Evolutionary conservation across 2,329 filamentous ascomycete species (phyloP).

Genomic region (Sporothrix protearum): DNA sequence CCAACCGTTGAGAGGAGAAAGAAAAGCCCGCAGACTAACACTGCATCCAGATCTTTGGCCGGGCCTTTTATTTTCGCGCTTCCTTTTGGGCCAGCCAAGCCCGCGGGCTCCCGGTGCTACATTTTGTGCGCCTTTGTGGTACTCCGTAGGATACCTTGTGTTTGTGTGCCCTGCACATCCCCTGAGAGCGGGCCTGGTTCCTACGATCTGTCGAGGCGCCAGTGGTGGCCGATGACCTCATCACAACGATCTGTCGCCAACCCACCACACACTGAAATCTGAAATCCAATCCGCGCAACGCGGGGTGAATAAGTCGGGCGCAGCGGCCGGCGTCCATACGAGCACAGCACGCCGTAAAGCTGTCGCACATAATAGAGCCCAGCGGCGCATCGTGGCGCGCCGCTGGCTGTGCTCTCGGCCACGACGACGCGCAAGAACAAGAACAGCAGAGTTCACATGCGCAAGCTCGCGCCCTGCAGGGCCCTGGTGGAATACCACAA

Average conservation of each 20-base stretch:
- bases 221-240: slow-evolving; percentile 16
- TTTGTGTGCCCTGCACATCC: not conserved
- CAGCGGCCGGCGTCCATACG: not conserved
- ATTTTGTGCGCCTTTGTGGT: not conserved
- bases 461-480: slow-evolving; percentile 15
- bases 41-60: not conserved
- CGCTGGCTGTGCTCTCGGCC: slow-evolving; percentile 27
- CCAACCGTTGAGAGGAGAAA: not conserved
- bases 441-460: slow-evolving; percentile 23
- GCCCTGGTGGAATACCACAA: not conserved
- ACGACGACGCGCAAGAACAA: slow-evolving; percentile 21
- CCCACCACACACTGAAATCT: not conserved
- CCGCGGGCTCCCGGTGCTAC: slow-evolving; percentile 3
- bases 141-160: not conserved
- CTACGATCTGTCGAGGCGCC: not conserved
- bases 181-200: not conserved
- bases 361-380: slow-evolving; percentile 18
- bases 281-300: not conserved
- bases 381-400: slow-evolving; percentile 33
- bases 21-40: slow-evolving; percentile 11
- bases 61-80: not conserved
- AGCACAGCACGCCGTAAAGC: slow-evolving; percentile 12
- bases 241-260: not conserved
- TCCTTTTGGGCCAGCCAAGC: not conserved
- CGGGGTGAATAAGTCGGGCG: not conserved